Evolutionary conservation across 176 grass and related monocot genomes (phyloP).

Genomic region (Chrysopogon serrulatus): DNA sequence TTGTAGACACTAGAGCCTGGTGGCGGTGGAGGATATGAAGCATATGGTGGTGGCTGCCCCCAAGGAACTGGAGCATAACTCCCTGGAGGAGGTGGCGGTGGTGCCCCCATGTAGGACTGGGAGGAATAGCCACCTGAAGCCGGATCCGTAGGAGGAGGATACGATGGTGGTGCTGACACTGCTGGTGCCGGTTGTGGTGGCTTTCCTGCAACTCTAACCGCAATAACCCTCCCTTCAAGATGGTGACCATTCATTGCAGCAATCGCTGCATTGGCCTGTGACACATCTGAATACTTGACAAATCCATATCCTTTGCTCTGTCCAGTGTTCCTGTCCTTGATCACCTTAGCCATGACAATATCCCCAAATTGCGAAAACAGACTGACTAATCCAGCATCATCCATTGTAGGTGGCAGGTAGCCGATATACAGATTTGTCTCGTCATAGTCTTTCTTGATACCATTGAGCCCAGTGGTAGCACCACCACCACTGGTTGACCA

Average conservation of each 20-base stretch:
- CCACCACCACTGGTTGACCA: slow-evolving; percentile 42
- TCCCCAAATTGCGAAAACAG: slow-evolving; percentile 85
- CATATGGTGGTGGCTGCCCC: slow-evolving; percentile 70
- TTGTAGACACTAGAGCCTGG: slow-evolving; percentile 65
- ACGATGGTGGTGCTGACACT: slow-evolving; percentile 26
- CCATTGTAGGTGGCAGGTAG: slow-evolving; percentile 71
- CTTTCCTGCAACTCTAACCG: slow-evolving; percentile 89
- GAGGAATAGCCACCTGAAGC: slow-evolving; percentile 60
- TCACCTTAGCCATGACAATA: slow-evolving; percentile 95
- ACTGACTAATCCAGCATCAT: slow-evolving; percentile 76
- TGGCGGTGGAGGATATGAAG: slow-evolving; percentile 62
- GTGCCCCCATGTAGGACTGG: slow-evolving; percentile 73
- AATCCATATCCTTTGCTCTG: slow-evolving; percentile 95
- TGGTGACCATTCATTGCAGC: slow-evolving; percentile 78
- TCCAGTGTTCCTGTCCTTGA: slow-evolving; percentile 80
- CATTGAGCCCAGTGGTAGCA: slow-evolving; percentile 23
- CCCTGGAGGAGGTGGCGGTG: slow-evolving; percentile 63
- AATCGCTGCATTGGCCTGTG: slow-evolving; percentile 84
- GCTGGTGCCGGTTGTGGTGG: too few species aligned
- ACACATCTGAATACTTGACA: slow-evolving; percentile 89
- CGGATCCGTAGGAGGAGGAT: slow-evolving; percentile 34
- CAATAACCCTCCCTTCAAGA: slow-evolving; percentile 81
- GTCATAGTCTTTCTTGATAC: slow-evolving; percentile 79
- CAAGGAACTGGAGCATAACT: slow-evolving; percentile 82
- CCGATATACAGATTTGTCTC: slow-evolving; percentile 97